These are phyloP conservation scores for Taphrina betulina DNA, from an alignment of 1,139 yeast species.

Conservation along the genomic window DNA sequence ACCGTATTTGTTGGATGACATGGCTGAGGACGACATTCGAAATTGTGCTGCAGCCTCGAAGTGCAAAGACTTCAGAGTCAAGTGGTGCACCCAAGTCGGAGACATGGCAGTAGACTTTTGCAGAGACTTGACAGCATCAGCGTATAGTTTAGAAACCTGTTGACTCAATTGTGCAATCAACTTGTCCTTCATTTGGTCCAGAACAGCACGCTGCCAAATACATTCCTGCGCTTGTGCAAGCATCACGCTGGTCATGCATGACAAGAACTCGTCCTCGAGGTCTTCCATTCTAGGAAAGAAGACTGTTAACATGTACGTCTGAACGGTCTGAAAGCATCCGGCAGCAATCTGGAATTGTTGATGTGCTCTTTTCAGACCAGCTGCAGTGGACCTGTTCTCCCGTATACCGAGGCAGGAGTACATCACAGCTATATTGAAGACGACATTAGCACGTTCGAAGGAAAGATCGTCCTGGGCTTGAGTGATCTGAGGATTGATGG, in stretches of 20 bases:
- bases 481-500: neutral
- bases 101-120: constrained; percentile 7
- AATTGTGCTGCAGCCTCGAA: constrained; percentile 70
- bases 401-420: constrained; percentile 58
- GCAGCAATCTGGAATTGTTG: constrained; percentile 65
- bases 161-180: constrained; percentile 63
- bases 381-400: constrained; percentile 51
- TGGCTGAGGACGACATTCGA: constrained; percentile 56
- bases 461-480: constrained; percentile 40
- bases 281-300: constrained; percentile 46
- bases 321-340: constrained; percentile 54
- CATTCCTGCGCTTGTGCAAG: constrained; percentile 86
- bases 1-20: constrained; percentile 60
- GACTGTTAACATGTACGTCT: constrained; percentile 40
- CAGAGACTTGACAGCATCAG: constrained; percentile 46
- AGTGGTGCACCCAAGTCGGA: constrained; percentile 61
- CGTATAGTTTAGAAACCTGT: constrained; percentile 62
- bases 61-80: constrained; percentile 59
- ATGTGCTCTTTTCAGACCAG: constrained; percentile 64
- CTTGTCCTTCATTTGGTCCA: constrained; percentile 58
- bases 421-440: constrained; percentile 67
- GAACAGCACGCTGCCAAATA: constrained; percentile 73
- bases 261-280: constrained; percentile 50
- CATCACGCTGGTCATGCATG: constrained; percentile 53
- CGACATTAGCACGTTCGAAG: constrained; percentile 61